phyloP scores from a whole-genome alignment of 1,284 basidiomycete genomes.

The Inonotus hispidus region DNA sequence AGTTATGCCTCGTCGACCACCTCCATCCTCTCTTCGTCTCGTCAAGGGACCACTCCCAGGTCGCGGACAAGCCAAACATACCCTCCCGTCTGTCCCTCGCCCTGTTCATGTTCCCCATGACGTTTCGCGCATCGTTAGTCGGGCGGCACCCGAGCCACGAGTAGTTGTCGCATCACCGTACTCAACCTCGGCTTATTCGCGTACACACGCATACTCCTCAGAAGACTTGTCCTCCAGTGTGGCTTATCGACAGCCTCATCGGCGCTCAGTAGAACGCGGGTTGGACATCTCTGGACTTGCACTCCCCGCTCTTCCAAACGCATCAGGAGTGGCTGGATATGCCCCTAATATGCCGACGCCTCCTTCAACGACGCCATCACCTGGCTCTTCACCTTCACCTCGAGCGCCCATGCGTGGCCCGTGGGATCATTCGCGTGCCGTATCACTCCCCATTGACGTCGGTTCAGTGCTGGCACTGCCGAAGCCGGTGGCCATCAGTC shows the following conservation, averaged over 20 bases:
- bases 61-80: slow-evolving; percentile 48
- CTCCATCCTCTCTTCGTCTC: slow-evolving; percentile 54
- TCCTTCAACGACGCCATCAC: slow-evolving; percentile 1
- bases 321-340: background rate
- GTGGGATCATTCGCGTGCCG: slow-evolving; percentile 51
- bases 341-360: slow-evolving; percentile 1
- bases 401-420: slow-evolving; percentile 35
- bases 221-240: background rate
- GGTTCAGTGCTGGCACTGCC: slow-evolving; percentile 41
- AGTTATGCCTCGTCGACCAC: slow-evolving; percentile 58
- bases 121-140: slow-evolving; percentile 25
- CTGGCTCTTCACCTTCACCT: background rate
- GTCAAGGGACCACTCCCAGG: slow-evolving; percentile 51
- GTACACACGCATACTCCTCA: background rate
- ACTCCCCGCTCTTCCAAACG: background rate
- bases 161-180: background rate
- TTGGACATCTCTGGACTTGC: slow-evolving; percentile 3
- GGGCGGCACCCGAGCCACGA: background rate
- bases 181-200: background rate
- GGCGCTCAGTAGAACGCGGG: slow-evolving; percentile 4
- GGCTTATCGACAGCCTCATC: background rate
- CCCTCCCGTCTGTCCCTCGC: slow-evolving; percentile 48
- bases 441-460: slow-evolving; percentile 39
- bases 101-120: slow-evolving; percentile 41
- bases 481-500: slow-evolving; percentile 37